phyloP scores from a whole-genome alignment of 164 flowering plant genomes.

The Vitis labrusca region DNA sequence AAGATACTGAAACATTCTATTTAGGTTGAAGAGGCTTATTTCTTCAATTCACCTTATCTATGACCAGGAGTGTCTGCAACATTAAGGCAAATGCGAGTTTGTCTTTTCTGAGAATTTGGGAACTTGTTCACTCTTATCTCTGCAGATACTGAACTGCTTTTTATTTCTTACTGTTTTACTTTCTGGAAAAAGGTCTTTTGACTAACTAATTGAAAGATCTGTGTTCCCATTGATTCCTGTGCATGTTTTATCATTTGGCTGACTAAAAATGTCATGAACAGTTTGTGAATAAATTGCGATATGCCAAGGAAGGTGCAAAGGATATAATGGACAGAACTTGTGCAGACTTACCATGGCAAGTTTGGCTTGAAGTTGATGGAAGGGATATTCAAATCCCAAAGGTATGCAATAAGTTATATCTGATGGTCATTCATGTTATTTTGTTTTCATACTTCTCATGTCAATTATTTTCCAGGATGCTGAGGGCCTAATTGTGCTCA shows the following conservation, averaged over 20 bases:
- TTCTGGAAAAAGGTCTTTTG: background rate
- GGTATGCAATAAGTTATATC: constrained; percentile 25
- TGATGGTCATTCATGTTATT: background rate
- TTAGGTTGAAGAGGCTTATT: too few relatives aligned
- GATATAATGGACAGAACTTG: constrained; percentile 80
- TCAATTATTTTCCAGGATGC: constrained; percentile 42
- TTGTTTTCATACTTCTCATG: background rate
- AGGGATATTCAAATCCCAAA: constrained; percentile 53
- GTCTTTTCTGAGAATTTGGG: too few relatives aligned
- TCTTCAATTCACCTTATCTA: too few relatives aligned
- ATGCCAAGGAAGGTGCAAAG: constrained; percentile 82
- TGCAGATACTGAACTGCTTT: background rate
- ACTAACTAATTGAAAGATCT: too few relatives aligned
- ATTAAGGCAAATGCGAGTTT: too few relatives aligned
- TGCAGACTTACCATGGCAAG: constrained; percentile 77
- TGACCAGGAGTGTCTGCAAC: too few relatives aligned
- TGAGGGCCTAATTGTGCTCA: constrained; percentile 74
- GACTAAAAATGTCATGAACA: constrained; percentile 21
- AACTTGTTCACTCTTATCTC: too few relatives aligned
- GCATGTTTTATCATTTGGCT: background rate
- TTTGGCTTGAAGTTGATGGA: constrained; percentile 80
- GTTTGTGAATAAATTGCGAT: constrained; percentile 77
- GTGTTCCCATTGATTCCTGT: background rate
- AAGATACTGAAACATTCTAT: too few relatives aligned
- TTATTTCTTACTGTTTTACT: background rate